Evolutionary conservation across 441 rosid species (phyloP), one percentile per base, ranked within the genome.

Genomic region (Adansonia madagascariensis): DNA sequence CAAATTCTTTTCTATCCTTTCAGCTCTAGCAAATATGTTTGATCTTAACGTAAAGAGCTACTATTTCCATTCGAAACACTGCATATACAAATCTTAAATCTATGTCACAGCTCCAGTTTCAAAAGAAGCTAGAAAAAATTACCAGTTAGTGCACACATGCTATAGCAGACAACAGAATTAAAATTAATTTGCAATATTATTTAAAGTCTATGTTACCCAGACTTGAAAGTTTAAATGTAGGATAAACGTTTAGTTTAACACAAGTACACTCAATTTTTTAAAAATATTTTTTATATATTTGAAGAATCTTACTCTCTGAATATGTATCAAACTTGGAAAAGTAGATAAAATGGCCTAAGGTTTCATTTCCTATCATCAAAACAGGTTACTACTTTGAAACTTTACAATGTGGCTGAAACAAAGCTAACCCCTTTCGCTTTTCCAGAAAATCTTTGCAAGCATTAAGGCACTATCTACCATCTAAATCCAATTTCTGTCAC

Each of bases 1-100:
- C 75, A 83, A 78, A 75, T 75, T 77, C 80, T 81, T 80, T 79
- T 78, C 68, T 78, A 76, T 49, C 75, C 60, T 73, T 76, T 60
- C 61, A 35, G 57, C 81, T 80, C 75, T 59, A 20, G 39, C 64
- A 3, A 59, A 59, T 56, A 27, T 27, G 66, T 24, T 71, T 59
- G 55, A 14, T 71, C 67, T 52, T 27, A 52, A 52, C 15, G 7
- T 14, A 14, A 52, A 52, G 56, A 52, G 56, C n/a, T 50, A 52
- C 56, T 11, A n/a, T 55, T 53, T 56, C 61, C 61, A 18, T 52
- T 2, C 56, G 15, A 1, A 14, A 52, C 17, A 47, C 55, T 50
- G 1, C 55, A 3, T 14, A 50, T 50, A 50, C 55, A 50, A 52
- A 14, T 15, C n/a, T 49, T 49, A 12, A 49, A 55, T 6, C 57